Evolutionary conservation across 2,329 filamentous ascomycete genomes (phyloP), one percentile per base, ranked within the genome.

Genomic region (Alternaria gaisen): DNA sequence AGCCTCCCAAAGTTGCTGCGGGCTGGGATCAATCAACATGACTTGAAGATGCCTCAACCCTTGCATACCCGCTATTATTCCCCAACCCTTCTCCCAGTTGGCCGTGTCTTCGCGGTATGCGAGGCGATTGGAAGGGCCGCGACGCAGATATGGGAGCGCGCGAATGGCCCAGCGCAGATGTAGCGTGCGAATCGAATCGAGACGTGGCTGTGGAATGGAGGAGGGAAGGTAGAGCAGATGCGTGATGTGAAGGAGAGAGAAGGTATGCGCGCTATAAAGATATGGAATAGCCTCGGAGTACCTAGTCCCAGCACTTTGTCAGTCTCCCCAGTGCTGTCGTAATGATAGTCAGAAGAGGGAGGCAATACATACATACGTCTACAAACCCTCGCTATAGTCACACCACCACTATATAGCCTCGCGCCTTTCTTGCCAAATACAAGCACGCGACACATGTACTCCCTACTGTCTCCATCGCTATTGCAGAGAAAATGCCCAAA

Each of bases 51-150:
- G 64, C 16, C 66, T 50, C 46, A 78, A 36, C 3, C 69, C 67
- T 16, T 64, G 46, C 75, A 78, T 74, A 1, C 57, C 40, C 0
- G 72, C 67, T 16, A 78, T 43, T 0, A 75, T 73, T 0, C 30
- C 30, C 76, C 76, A 78, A 1, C 55, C 70, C 3, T 63, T 66
- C 46, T 72, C 68, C 76, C 76, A 78, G 43, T 76, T 76, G 30
- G 55, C 60, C 1, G 76, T 78, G 26, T 78, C 76, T 44, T 78
- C 76, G 26, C 68, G 74, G 48, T 77, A 78, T 3, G 75, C 75
- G 26, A 70, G 61, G 18, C 65, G 67, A 3, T 66, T 63, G 0
- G 63, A 58, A 2, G 61, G 55, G 2, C 64, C 64, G 28, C 76
- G 73, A 8, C 70, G 65, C 14, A 77, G 60, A 43, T 75, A 74